Conservation (phyloP, 2,329 filamentous ascomycete genomes). For the Apiospora saccharicola region DNA sequence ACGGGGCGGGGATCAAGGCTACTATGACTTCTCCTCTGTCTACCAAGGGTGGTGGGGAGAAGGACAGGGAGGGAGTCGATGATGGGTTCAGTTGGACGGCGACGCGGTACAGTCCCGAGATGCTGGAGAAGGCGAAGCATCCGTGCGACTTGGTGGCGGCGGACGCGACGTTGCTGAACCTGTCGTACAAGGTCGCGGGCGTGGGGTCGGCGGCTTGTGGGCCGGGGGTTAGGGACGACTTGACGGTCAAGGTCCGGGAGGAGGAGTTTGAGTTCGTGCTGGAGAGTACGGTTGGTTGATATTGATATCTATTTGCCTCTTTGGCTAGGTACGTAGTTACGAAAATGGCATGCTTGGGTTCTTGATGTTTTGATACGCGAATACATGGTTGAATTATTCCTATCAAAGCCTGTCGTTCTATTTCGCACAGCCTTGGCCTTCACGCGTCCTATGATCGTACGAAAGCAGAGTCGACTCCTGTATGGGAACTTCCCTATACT, state of each 20-base stretch:
- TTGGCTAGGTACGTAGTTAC: background rate
- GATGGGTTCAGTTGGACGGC: conserved; percentile 27
- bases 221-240: conserved; percentile 54
- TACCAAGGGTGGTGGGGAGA: background rate
- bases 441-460: background rate
- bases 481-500: conserved; percentile 16
- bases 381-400: no score
- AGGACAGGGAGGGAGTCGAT: background rate
- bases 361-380: background rate
- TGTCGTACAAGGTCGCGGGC: conserved; percentile 57
- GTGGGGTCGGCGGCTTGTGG: conserved; percentile 59
- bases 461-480: conserved; percentile 12
- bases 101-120: conserved; percentile 25
- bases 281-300: conserved; percentile 33
- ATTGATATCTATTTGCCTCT: background rate
- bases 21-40: conserved; percentile 36
- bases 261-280: conserved; percentile 52
- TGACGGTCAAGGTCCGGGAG: conserved; percentile 50
- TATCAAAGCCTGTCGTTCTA: no score
- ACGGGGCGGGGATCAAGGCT: conserved; percentile 34
- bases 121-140: conserved; percentile 27
- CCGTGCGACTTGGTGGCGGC: conserved; percentile 34
- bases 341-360: background rate
- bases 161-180: conserved; percentile 46
- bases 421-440: no score